Percentiles rank a stretch among this genome's conserved stretches.
Conservation (phyloP, 202 grass and related monocot genomes). For the Dendrocalamus latiflorus region DNA sequence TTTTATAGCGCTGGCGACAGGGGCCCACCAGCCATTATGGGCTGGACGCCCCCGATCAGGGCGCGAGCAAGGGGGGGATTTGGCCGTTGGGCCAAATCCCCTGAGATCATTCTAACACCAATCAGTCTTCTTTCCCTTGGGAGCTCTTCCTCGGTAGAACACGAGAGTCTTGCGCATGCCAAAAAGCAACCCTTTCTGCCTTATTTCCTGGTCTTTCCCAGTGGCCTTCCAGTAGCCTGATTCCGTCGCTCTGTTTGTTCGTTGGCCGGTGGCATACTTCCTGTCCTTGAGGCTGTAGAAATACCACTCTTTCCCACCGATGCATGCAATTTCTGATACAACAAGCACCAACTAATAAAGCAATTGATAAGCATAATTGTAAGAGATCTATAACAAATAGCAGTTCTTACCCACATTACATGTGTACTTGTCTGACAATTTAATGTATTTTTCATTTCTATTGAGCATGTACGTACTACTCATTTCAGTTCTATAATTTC, state of each 20-base stretch:
- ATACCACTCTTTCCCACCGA: constrained; percentile 86
- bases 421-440: too few species aligned
- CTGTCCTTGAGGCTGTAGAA: constrained; percentile 73
- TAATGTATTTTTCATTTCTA: background rate
- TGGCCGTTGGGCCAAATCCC: too few species aligned
- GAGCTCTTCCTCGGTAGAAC: constrained; percentile 83
- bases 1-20: too few species aligned
- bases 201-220: constrained; percentile 62
- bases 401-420: background rate
- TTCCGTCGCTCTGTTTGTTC: too few species aligned
- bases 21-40: too few species aligned
- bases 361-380: background rate
- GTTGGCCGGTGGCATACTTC: constrained; percentile 74
- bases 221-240: constrained; percentile 97
- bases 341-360: background rate
- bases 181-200: constrained; percentile 45
- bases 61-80: too few species aligned
- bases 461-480: background rate
- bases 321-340: constrained; percentile 51
- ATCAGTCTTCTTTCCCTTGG: constrained; percentile 76
- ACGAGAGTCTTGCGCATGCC: constrained; percentile 91
- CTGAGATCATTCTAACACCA: too few species aligned
- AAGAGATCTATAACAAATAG: background rate
- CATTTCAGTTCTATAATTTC: background rate
- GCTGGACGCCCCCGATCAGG: too few species aligned